A percentile compares a stretch with the other conserved stretches of the same genome.
These are phyloP conservation scores for Citeromyces matritensis DNA, from an alignment of 805 yeast species.

Conservation along the genomic window DNA sequence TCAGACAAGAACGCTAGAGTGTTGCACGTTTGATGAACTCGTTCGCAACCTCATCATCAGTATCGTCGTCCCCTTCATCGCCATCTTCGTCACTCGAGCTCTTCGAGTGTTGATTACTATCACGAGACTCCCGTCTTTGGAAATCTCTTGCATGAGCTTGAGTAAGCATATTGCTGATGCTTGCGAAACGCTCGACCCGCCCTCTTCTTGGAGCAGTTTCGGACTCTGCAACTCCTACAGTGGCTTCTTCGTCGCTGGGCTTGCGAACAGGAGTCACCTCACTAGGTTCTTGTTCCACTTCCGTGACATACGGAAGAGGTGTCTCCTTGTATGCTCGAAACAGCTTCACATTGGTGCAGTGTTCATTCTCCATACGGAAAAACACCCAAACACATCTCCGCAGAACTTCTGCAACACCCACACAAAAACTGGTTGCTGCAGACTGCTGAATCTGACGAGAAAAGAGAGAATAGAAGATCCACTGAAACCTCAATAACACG, in stretches of 20 bases:
- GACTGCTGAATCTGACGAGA: slow-evolving; percentile 71
- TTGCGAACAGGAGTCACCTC: not conserved
- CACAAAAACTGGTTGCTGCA: slow-evolving; percentile 69
- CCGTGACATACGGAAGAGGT: slow-evolving; percentile 59
- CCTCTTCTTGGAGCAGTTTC: slow-evolving; percentile 4
- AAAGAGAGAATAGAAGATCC: slow-evolving; percentile 83
- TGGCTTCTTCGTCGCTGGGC: not conserved
- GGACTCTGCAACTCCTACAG: slow-evolving; percentile 2
- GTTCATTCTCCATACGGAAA: slow-evolving; percentile 94
- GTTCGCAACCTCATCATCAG: slow-evolving; percentile 5
- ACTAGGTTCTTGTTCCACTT: slow-evolving; percentile 1
- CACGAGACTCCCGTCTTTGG: slow-evolving; percentile 39
- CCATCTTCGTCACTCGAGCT: slow-evolving; percentile 6
- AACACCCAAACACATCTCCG: slow-evolving; percentile 84
- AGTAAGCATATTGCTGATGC: slow-evolving; percentile 41
- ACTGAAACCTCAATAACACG: slow-evolving; percentile 68
- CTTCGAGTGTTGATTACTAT: slow-evolving; percentile 3
- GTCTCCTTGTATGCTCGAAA: slow-evolving; percentile 82
- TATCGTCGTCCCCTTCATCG: slow-evolving; percentile 8
- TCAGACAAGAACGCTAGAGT: no score
- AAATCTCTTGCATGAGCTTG: slow-evolving; percentile 79
- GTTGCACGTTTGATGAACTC: no score
- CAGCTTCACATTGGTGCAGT: slow-evolving; percentile 74
- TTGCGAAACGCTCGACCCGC: slow-evolving; percentile 12
- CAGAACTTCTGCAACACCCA: slow-evolving; percentile 69